Conservation (phyloP, 2,329 filamentous ascomycete species). For the Cladobotryum mycophilum region DNA sequence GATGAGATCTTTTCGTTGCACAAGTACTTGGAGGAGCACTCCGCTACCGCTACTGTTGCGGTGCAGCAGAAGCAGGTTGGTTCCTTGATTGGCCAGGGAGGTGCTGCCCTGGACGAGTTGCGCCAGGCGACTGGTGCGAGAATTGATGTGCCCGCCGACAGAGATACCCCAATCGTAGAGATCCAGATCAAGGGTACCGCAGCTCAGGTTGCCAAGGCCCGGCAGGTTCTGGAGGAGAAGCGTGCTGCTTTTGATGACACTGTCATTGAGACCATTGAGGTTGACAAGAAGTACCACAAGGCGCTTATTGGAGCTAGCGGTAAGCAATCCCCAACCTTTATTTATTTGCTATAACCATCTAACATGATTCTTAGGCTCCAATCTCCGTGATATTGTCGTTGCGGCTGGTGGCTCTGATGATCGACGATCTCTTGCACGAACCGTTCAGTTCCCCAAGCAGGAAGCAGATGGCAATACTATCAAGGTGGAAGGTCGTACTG, state of each 20-base stretch:
- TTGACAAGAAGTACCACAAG: slow-evolving; percentile 93
- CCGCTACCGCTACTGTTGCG: slow-evolving; percentile 68
- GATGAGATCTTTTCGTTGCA: slow-evolving; percentile 85
- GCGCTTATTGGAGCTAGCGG: slow-evolving; percentile 83
- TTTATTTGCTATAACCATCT: neutral
- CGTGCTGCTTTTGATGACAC: slow-evolving; percentile 84
- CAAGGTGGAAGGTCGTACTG: slow-evolving; percentile 77
- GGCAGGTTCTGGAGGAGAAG: slow-evolving; percentile 84
- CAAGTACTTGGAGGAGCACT: slow-evolving; percentile 87
- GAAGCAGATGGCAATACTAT: slow-evolving; percentile 78
- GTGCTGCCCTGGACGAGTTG: slow-evolving; percentile 84
- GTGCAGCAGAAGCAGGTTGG: slow-evolving; percentile 90
- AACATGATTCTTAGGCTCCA: slow-evolving; percentile 54
- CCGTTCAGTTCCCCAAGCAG: slow-evolving; percentile 90
- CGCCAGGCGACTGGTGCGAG: slow-evolving; percentile 77
- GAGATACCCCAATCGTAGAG: slow-evolving; percentile 70
- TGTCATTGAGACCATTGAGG: slow-evolving; percentile 73
- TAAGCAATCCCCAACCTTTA: slow-evolving; percentile 37
- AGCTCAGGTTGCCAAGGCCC: slow-evolving; percentile 81
- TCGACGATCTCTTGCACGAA: slow-evolving; percentile 73
- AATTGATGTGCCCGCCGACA: slow-evolving; percentile 82
- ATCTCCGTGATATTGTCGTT: slow-evolving; percentile 78
- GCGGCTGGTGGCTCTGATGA: slow-evolving; percentile 87
- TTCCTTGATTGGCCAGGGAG: slow-evolving; percentile 87
- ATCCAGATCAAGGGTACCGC: slow-evolving; percentile 92